phyloP scores from a whole-genome alignment of 2,329 filamentous ascomycete species.

The Thyridium curvatum region DNA sequence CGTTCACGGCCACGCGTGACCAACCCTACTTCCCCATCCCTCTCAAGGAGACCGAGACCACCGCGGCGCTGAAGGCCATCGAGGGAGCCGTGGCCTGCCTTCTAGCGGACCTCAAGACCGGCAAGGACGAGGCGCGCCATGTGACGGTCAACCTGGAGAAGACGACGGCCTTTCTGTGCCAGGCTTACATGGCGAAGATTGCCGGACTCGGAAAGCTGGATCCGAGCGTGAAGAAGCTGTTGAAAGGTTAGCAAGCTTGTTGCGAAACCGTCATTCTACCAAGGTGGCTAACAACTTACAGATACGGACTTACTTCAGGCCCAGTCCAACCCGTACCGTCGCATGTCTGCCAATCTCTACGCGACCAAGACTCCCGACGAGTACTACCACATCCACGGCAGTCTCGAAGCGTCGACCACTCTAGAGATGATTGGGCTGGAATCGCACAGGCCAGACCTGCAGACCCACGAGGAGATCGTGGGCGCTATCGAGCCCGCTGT shows the following conservation, averaged over 20 bases:
- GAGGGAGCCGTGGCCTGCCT: constrained; percentile 52
- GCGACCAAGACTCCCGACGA: constrained; percentile 56
- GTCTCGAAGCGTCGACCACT: constrained; percentile 63
- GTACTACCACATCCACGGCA: constrained; percentile 72
- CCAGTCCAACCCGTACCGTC: constrained; percentile 65
- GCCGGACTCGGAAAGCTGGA: constrained; percentile 43
- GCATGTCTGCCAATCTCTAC: constrained; percentile 68
- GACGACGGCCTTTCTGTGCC: constrained; percentile 50
- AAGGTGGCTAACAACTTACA: constrained; percentile 25
- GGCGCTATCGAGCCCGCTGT: constrained; percentile 50
- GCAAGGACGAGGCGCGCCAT: constrained; percentile 53
- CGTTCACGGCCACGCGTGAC: constrained; percentile 7
- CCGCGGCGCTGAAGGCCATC: constrained; percentile 47
- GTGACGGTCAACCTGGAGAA: constrained; percentile 14
- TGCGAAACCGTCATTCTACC: no score
- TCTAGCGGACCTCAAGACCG: constrained; percentile 43
- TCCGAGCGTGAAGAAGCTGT: constrained; percentile 32
- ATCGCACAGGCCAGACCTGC: constrained; percentile 36
- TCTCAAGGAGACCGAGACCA: constrained; percentile 31
- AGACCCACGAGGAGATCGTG: constrained; percentile 11
- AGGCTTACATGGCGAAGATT: constrained; percentile 50
- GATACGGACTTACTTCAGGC: constrained; percentile 67
- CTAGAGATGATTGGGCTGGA: constrained; percentile 65
- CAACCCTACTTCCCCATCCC: constrained; percentile 28
- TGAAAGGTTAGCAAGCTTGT: constrained; percentile 23